phyloP scores from a whole-genome alignment of 805 yeast species.

The Sugiyamaella mastotermitis region DNA sequence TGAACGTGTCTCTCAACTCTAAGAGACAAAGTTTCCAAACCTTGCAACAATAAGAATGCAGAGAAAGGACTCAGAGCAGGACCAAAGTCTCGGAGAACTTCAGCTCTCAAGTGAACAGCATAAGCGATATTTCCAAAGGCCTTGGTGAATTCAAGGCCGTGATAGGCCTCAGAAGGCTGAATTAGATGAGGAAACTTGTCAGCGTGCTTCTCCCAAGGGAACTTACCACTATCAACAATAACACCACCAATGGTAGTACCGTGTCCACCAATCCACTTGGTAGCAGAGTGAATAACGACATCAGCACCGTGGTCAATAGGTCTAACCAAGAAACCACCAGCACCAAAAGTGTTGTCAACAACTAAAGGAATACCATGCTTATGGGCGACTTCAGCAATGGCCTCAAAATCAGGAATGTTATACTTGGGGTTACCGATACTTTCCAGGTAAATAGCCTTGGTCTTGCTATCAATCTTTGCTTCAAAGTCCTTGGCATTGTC shows the following conservation, averaged over 20 bases:
- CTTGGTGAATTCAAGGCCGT: constrained; percentile 77
- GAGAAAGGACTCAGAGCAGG: constrained; percentile 85
- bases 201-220: constrained; percentile 84
- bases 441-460: constrained; percentile 87
- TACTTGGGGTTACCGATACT: constrained; percentile 90
- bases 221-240: constrained; percentile 83
- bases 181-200: constrained; percentile 88
- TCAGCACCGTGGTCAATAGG: constrained; percentile 91
- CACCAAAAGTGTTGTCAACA: constrained; percentile 95
- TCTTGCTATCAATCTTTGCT: constrained; percentile 68
- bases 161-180: constrained; percentile 88
- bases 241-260: constrained; percentile 94
- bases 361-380: constrained; percentile 83
- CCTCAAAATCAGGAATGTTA: constrained; percentile 86
- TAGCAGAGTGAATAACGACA: constrained; percentile 88
- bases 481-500: constrained; percentile 69
- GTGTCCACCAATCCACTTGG: constrained; percentile 98
- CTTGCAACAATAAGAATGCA: constrained; percentile 79
- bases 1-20: constrained; percentile 89
- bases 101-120: constrained; percentile 75
- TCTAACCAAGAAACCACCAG: constrained; percentile 82
- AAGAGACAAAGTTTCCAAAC: constrained; percentile 88
- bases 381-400: constrained; percentile 70
- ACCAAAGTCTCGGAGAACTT: constrained; percentile 86
- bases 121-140: constrained; percentile 76